Evolutionary conservation across 1,284 basidiomycete species (phyloP).

Genomic region (Leccinum fallax): DNA sequence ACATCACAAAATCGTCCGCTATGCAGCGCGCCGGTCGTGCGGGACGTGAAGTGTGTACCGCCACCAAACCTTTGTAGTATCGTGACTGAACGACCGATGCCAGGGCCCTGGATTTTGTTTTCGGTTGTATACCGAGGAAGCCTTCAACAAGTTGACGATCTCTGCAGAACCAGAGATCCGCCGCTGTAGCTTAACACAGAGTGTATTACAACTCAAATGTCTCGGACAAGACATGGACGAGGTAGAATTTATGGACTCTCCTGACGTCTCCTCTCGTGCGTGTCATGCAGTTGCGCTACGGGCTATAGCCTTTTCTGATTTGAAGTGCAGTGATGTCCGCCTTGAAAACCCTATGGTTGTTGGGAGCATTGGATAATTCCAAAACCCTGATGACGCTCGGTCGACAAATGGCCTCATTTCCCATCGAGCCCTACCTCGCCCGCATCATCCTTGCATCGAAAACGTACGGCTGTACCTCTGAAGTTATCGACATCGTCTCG

Average conservation of each 20-base stretch:
- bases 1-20: constrained; percentile 88
- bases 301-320: not conserved
- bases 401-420: constrained; percentile 79
- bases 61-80: not conserved
- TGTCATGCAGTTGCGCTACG: constrained; percentile 6
- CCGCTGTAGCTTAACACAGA: constrained; percentile 81
- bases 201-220: constrained; percentile 83
- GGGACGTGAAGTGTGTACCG: constrained; percentile 74
- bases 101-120: constrained; percentile 68
- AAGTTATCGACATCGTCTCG: constrained; percentile 80
- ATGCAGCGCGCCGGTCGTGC: constrained; percentile 88
- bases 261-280: constrained; percentile 67
- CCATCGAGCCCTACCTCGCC: constrained; percentile 82
- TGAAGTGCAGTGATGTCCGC: constrained; percentile 60
- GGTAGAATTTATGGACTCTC: constrained; percentile 87
- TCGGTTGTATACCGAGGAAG: constrained; percentile 83
- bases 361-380: constrained; percentile 72
- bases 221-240: constrained; percentile 78
- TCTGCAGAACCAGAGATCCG: constrained; percentile 87
- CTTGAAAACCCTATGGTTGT: constrained; percentile 72
- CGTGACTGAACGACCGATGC: constrained; percentile 8
- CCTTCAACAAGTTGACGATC: constrained; percentile 65
- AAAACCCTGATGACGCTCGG: constrained; percentile 72
- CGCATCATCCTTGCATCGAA: constrained; percentile 77
- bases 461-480: constrained; percentile 66